phyloP scores from a whole-genome alignment of 1,139 yeast genomes.

The Yamadazyma jaroonii region DNA sequence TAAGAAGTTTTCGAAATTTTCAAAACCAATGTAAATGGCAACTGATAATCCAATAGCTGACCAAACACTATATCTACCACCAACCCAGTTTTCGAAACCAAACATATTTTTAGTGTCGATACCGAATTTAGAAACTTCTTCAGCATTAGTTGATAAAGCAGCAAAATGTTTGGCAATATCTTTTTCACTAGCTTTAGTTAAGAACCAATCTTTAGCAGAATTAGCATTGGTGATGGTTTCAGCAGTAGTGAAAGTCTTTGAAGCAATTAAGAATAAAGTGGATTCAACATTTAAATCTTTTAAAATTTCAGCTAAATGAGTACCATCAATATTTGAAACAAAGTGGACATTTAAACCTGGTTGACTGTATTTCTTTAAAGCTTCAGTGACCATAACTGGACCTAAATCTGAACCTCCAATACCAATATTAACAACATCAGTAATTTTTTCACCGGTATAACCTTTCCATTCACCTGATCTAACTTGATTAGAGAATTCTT shows the following conservation, averaged over 20 bases:
- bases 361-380: constrained; percentile 83
- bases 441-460: constrained; percentile 90
- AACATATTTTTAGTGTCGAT: constrained; percentile 98
- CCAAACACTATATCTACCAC: constrained; percentile 99
- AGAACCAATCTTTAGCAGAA: constrained; percentile 93
- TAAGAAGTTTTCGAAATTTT: constrained; percentile 85
- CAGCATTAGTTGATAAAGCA: constrained; percentile 91
- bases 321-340: constrained; percentile 97
- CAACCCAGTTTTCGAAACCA: constrained; percentile 98
- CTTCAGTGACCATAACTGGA: constrained; percentile 99
- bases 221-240: constrained; percentile 96
- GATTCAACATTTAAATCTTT: constrained; percentile 81
- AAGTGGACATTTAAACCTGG: constrained; percentile 80
- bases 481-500: constrained; percentile 84
- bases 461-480: constrained; percentile 97
- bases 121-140: constrained; percentile 89
- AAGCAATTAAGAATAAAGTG: constrained; percentile 89
- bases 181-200: constrained; percentile 61
- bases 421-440: constrained; percentile 95
- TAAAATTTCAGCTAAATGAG: constrained; percentile 90
- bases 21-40: constrained; percentile 91
- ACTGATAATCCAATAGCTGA: constrained; percentile 96
- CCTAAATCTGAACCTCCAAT: constrained; percentile 99
- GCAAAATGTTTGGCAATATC: constrained; percentile 96
- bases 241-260: constrained; percentile 98